Percentiles rank a stretch among this genome's conserved stretches.
These are phyloP conservation scores for Vitis hybrid DNA, from an alignment of 177 flowering plant genomes.

Conservation along the genomic window DNA sequence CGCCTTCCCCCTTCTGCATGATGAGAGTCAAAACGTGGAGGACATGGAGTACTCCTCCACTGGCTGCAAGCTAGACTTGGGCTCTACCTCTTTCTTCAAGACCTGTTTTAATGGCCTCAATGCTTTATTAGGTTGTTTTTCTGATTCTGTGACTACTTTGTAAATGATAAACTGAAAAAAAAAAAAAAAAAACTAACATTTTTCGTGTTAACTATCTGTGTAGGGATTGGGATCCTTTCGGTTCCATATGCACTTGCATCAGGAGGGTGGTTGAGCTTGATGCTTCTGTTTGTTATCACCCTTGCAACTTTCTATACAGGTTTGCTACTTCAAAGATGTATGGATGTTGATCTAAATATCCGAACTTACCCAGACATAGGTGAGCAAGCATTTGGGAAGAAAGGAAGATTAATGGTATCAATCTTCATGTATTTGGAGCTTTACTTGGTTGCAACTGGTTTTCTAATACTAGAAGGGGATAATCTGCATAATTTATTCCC, in stretches of 20 bases:
- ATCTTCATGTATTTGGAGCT: conserved; percentile 43
- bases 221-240: conserved; percentile 66
- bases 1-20: no score
- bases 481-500: conserved; percentile 54
- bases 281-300: conserved; percentile 18
- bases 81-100: conserved; percentile 30
- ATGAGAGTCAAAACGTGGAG: conserved; percentile 5
- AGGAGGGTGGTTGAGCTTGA: conserved; percentile 63
- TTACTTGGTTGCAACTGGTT: conserved; percentile 49
- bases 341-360: conserved; percentile 19
- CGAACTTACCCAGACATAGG: conserved; percentile 61
- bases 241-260: conserved; percentile 54
- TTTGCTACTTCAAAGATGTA: no score
- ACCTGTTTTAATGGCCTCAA: conserved; percentile 40
- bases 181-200: no score
- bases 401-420: conserved; percentile 36
- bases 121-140: conserved; percentile 38
- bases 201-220: not conserved
- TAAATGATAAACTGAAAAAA: no score
- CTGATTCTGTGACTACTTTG: no score
- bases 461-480: conserved; percentile 29
- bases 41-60: conserved; percentile 17
- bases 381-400: conserved; percentile 49
- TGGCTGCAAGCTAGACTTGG: not conserved
- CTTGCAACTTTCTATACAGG: conserved; percentile 39